Conservation (phyloP, 2,329 filamentous ascomycete species). For the Aspergillus sclerotialis region DNA sequence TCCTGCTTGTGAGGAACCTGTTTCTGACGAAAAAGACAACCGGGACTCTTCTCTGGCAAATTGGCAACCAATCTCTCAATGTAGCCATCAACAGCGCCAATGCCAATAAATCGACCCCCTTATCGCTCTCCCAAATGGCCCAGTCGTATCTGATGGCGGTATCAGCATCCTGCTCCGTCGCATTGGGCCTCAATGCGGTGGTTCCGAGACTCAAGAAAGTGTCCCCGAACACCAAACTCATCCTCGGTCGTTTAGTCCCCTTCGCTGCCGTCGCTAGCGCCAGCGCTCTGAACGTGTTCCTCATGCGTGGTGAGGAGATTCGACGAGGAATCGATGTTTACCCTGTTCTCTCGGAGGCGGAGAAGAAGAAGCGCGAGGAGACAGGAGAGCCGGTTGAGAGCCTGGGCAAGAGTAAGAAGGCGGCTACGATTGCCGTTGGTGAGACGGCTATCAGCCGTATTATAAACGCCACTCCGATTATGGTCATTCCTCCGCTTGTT, state of each 20-base stretch:
- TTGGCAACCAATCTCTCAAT: slow-evolving; percentile 95
- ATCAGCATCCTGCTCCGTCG: slow-evolving; percentile 86
- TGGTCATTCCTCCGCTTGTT: slow-evolving; percentile 86
- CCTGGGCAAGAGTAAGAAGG: slow-evolving; percentile 80
- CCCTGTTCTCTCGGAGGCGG: slow-evolving; percentile 65
- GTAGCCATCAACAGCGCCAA: slow-evolving; percentile 97
- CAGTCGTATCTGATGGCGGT: slow-evolving; percentile 92
- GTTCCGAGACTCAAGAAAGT: slow-evolving; percentile 77
- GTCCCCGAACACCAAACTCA: slow-evolving; percentile 64
- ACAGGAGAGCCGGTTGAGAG: slow-evolving; percentile 60
- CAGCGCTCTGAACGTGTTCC: slow-evolving; percentile 86
- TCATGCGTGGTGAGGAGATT: slow-evolving; percentile 97
- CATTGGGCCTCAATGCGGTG: slow-evolving; percentile 80
- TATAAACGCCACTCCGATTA: slow-evolving; percentile 90
- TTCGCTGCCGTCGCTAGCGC: slow-evolving; percentile 93
- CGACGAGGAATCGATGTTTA: slow-evolving; percentile 86
- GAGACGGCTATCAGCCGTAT: slow-evolving; percentile 91
- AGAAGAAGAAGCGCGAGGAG: slow-evolving; percentile 59
- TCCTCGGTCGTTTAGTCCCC: slow-evolving; percentile 81
- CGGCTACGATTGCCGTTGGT: slow-evolving; percentile 79
- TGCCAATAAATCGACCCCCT: slow-evolving; percentile 91
- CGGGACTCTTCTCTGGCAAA: slow-evolving; percentile 88
- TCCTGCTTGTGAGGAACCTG: too few species aligned
- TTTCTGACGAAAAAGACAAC: too few species aligned
- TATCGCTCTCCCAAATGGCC: slow-evolving; percentile 70